phyloP scores from a whole-genome alignment of 352 stramenopile genomes.

The Pythium guiyangense region DNA sequence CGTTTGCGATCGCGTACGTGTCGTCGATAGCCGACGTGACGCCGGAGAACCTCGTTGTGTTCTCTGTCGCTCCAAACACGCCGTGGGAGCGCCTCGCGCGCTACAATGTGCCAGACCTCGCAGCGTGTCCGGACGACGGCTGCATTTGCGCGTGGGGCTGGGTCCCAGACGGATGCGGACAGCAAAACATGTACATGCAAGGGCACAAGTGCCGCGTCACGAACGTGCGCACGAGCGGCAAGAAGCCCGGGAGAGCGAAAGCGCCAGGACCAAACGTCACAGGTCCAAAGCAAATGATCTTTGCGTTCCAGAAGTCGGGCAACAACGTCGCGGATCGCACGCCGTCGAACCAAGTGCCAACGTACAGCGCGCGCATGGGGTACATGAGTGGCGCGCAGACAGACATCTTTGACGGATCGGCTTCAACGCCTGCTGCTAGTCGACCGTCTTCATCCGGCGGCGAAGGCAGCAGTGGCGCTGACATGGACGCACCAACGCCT shows the following conservation, averaged over 20 bases:
- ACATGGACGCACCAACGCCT: neutral
- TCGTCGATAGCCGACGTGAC: neutral
- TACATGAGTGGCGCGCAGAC: constrained; percentile 2
- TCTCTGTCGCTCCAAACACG: constrained; percentile 2
- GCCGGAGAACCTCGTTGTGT: constrained; percentile 1
- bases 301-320: constrained; percentile 5
- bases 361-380: neutral
- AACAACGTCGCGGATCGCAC: constrained; percentile 1
- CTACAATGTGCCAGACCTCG: constrained; percentile 1
- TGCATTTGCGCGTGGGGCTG: constrained; percentile 4
- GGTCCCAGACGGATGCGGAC: neutral
- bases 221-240: neutral
- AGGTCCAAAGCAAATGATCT: constrained; percentile 5
- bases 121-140: constrained; percentile 1
- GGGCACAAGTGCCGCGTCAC: constrained; percentile 3
- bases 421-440: neutral
- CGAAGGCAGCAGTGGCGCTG: neutral
- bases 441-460: too few relatives aligned
- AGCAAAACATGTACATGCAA: constrained; percentile 5
- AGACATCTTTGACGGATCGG: neutral
- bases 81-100: neutral
- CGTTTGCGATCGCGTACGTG: constrained; percentile 3
- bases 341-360: constrained; percentile 3
- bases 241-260: neutral
- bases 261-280: neutral